Conservation (phyloP, 305 asterid genomes). For the Solanum aculeatissimum region DNA sequence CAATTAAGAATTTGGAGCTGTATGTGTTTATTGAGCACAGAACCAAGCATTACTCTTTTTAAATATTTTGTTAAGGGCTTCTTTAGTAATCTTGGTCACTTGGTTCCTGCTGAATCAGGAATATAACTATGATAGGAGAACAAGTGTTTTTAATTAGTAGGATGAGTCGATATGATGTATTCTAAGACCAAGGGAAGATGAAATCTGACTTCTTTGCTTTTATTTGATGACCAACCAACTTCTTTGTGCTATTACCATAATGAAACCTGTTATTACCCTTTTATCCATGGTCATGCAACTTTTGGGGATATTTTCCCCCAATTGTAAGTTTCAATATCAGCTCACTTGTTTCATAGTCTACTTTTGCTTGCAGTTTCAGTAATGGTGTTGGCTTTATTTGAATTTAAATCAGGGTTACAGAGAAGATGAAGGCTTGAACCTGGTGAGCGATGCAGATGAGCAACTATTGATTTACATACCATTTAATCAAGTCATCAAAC, state of each 20-base stretch:
- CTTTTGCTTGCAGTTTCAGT: neutral
- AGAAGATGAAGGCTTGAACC: slow-evolving; percentile 76
- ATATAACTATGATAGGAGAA: neutral
- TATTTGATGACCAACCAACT: neutral
- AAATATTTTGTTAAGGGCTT: neutral
- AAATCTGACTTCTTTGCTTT: neutral
- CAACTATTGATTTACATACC: slow-evolving; percentile 81
- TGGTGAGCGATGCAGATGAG: slow-evolving; percentile 95
- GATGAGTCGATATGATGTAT: neutral
- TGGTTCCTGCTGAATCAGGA: neutral
- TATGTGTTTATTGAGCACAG: neutral
- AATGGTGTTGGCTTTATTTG: neutral
- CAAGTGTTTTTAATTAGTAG: neutral
- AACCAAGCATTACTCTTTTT: neutral
- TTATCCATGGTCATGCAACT: neutral
- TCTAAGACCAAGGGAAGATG: neutral
- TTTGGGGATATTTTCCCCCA: neutral
- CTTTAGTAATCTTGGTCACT: neutral
- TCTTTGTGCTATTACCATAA: neutral
- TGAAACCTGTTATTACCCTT: neutral
- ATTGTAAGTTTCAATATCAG: neutral
- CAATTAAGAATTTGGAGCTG: neutral
- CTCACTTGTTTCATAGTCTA: neutral
- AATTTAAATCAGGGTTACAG: slow-evolving; percentile 55
- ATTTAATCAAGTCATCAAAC: slow-evolving; percentile 70